phyloP scores from a whole-genome alignment of 352 stramenopile genomes.

The Phytophthora tubulina region DNA sequence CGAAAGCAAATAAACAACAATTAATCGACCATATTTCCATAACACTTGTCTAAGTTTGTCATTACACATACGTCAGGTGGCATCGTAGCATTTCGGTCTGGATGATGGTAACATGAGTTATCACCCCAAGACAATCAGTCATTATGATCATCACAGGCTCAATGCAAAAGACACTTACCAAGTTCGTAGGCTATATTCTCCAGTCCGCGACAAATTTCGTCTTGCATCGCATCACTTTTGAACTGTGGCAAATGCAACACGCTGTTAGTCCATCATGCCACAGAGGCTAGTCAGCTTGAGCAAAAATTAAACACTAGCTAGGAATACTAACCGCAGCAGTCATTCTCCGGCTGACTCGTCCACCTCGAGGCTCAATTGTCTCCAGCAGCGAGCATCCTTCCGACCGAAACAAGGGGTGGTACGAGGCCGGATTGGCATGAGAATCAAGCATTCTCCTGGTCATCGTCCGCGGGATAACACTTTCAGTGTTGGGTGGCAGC shows the following conservation, averaged over 20 bases:
- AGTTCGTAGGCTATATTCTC: constrained; percentile 55
- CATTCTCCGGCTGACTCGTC: constrained; percentile 21
- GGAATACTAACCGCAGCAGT: constrained; percentile 37
- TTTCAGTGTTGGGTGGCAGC: constrained; percentile 28
- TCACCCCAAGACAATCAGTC: constrained; percentile 9
- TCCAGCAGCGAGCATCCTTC: constrained; percentile 56
- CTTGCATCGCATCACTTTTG: constrained; percentile 32
- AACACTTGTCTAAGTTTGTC: background rate
- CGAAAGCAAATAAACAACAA: constrained; percentile 15
- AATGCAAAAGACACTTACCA: constrained; percentile 39
- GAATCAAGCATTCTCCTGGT: constrained; percentile 37
- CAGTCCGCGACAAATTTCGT: constrained; percentile 50
- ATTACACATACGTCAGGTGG: constrained; percentile 61
- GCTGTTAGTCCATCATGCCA: constrained; percentile 13
- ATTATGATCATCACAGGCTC: background rate
- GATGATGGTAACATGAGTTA: constrained; percentile 8
- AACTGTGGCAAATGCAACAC: constrained; percentile 20
- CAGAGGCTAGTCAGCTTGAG: background rate
- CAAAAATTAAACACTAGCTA: background rate
- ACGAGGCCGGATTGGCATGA: constrained; percentile 41
- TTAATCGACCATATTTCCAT: background rate
- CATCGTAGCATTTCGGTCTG: constrained; percentile 55
- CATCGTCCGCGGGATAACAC: constrained; percentile 40
- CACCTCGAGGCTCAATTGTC: constrained; percentile 52
- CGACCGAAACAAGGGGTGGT: constrained; percentile 51